Evolutionary conservation across 305 asterid genomes (phyloP).

Genomic region (Fraxinus albicans): DNA sequence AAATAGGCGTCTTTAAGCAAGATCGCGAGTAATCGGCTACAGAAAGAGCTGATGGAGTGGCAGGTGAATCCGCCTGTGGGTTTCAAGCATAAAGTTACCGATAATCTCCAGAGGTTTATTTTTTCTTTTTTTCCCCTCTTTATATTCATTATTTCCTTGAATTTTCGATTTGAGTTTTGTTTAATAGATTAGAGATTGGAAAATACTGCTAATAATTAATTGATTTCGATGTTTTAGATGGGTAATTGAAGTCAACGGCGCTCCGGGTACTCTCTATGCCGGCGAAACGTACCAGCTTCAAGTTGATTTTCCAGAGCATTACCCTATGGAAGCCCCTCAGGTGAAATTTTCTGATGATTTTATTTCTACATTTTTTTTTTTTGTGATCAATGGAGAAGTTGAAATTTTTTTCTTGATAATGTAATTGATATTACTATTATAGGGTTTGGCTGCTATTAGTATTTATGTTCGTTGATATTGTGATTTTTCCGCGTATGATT

Average conservation of each 20-base stretch:
- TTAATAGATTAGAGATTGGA: background rate
- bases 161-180: background rate
- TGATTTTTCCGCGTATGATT: background rate
- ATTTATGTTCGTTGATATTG: background rate
- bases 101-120: constrained; percentile 81
- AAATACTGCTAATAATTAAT: background rate
- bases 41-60: constrained; percentile 94
- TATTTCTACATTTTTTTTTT: background rate
- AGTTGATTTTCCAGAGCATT: constrained; percentile 98
- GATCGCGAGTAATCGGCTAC: constrained; percentile 91
- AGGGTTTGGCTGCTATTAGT: constrained; percentile 19
- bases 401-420: background rate
- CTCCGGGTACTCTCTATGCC: constrained; percentile 80
- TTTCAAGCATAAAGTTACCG: constrained; percentile 83
- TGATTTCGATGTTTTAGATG: constrained; percentile 49
- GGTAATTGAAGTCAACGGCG: constrained; percentile 91
- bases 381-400: background rate
- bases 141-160: background rate
- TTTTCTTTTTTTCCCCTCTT: background rate
- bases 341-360: constrained; percentile 28
- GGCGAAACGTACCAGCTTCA: constrained; percentile 90
- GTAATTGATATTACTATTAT: background rate
- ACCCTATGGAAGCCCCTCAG: constrained; percentile 99
- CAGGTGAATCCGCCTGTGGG: constrained; percentile 92
- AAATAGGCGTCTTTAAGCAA: constrained; percentile 74